Evolutionary conservation across 805 yeast genomes (phyloP).

Genomic region (Ascoidea tarda): DNA sequence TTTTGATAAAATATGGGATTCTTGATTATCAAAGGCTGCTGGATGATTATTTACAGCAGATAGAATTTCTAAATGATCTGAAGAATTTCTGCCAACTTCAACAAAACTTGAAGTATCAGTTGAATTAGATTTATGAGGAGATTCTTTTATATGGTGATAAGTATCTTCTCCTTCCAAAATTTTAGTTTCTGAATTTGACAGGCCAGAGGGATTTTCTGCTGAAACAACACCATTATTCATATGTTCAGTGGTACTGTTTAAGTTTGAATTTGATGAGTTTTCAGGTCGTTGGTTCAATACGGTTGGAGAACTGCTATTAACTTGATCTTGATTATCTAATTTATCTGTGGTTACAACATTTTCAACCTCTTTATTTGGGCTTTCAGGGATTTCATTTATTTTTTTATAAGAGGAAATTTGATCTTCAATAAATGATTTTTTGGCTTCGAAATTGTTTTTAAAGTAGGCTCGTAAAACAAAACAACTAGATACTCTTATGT

Average conservation of each 20-base stretch:
- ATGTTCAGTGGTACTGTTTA: too few relatives aligned
- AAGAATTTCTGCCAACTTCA: neutral
- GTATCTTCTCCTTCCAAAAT: neutral
- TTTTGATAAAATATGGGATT: neutral
- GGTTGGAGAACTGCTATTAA: too few relatives aligned
- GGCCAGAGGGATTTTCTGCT: neutral
- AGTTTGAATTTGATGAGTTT: too few relatives aligned
- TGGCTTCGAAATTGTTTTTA: constrained; percentile 45
- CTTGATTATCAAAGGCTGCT: neutral
- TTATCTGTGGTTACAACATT: neutral
- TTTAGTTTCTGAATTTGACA: neutral
- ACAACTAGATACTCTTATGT: constrained; percentile 62
- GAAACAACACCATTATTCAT: too few relatives aligned
- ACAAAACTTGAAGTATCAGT: neutral
- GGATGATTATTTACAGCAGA: neutral
- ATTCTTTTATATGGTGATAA: neutral
- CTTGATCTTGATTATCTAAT: neutral
- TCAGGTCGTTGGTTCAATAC: neutral
- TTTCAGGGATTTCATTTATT: constrained; percentile 2
- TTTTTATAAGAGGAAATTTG: constrained; percentile 38
- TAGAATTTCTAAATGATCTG: neutral
- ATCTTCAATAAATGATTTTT: constrained; percentile 45
- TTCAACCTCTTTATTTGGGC: neutral
- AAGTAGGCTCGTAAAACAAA: constrained; percentile 56
- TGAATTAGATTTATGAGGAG: neutral